Base-by-base conservation (phyloP, 75 land plant species). In the Pseudotsuga menziesii region DNA sequence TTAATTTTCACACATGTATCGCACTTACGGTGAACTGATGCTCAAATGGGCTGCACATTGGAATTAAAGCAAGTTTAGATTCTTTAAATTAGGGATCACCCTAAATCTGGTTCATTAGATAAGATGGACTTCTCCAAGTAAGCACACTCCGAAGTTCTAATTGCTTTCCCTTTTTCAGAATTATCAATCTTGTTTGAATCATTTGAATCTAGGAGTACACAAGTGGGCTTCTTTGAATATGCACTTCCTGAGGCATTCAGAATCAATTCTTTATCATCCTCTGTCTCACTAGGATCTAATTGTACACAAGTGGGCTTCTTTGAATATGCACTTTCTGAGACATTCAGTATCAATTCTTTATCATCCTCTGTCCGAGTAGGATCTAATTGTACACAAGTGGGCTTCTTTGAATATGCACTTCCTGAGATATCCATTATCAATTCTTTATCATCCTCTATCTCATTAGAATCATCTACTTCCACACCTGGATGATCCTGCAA, bases 171-270 rank as follows among this genome's bases (percentile, higher is more conserved):
- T 67, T 14, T 9, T 39, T 67, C n/a, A 20, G 7, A 35, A 36
- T 67, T 20, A 36, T 39, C 71, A 67, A 39, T 67, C 71, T 36
- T 67, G 20, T 36, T 67, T 67, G 71, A 19, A 35, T 67, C 48
- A 67, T 39, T 39, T 8, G 16, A 32, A 17, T 9, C 44, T 67
- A n/a, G n/a, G n/a, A n/a, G 54, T 48, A 48, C 54, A 48, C 54
- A 48, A 11, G 54, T 48, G 12, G 9, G 58, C 20, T 73, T 73
- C 58, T 8, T 73, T 22, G 87, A 85, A 58, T 92, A 92, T 76
- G 92, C 84, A 88, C 94, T 92, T n/a, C 92, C 94, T 57, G 92
- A 83, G 79, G 90, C 92, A 20, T 80, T 67, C n/a, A 91, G 72
- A 48, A 90, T 29, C 58, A 92, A 77, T 32, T 25, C 66, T 77